Evolutionary conservation across 495 filamentous ascomycete species (phyloP).

Genomic region (Penicillium paxilli): DNA sequence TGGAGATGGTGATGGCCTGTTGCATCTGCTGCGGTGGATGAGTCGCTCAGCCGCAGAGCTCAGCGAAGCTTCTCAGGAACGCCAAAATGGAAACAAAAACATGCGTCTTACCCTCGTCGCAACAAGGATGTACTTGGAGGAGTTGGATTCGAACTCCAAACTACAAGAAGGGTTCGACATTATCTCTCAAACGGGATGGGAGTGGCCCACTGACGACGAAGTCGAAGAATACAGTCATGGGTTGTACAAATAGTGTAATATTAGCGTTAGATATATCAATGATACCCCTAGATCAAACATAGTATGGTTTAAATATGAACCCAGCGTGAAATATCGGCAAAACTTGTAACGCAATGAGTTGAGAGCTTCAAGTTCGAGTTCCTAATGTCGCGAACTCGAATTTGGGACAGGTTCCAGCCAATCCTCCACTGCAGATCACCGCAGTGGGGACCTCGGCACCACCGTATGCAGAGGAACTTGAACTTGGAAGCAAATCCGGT

Average conservation of each 20-base stretch:
- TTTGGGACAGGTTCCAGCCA: too few species aligned
- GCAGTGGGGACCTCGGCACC: conserved; percentile 23
- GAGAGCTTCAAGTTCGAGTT: too few species aligned
- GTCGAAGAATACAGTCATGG: conserved; percentile 43
- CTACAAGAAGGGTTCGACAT: conserved; percentile 43
- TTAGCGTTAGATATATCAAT: conserved; percentile 22
- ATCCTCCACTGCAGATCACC: background rate
- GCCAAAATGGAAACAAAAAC: conserved; percentile 40
- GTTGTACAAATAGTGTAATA: conserved; percentile 23
- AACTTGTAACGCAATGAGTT: too few species aligned
- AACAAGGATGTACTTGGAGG: conserved; percentile 54
- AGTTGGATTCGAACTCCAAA: conserved; percentile 26
- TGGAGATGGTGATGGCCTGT: conserved; percentile 49
- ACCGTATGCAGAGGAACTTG: conserved; percentile 4
- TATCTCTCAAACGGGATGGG: conserved; percentile 50
- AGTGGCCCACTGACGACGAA: conserved; percentile 56
- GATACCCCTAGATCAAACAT: conserved; percentile 8
- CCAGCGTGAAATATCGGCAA: too few species aligned
- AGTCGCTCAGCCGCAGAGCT: conserved; percentile 35
- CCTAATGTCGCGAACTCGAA: too few species aligned
- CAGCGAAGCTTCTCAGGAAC: conserved; percentile 38
- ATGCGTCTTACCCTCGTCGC: conserved; percentile 53
- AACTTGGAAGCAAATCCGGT: conserved; percentile 25
- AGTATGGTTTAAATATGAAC: background rate
- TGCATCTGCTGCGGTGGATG: conserved; percentile 57